A percentile compares a stretch with the other conserved stretches of the same genome.
Evolutionary conservation across 768 basidiomycete genomes (phyloP).

Genomic region (Amylocystis lapponica): DNA sequence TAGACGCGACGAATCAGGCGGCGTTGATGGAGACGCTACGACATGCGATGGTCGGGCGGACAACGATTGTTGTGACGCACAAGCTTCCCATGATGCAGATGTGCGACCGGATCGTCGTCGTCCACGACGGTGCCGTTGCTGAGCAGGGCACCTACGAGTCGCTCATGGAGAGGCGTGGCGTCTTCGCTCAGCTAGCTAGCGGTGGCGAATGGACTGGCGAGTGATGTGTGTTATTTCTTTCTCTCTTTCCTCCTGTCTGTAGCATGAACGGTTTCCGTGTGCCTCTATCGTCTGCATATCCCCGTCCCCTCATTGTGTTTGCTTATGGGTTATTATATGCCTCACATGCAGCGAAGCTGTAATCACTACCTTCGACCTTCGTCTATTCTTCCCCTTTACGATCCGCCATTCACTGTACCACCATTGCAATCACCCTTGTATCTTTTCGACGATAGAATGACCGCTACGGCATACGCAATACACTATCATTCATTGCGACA

Average conservation of each 20-base stretch:
- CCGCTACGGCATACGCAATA: no score
- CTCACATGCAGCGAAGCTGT: conserved; percentile 12
- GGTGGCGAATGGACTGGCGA: conserved; percentile 63
- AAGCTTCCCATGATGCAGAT: conserved; percentile 85
- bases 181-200: conserved; percentile 72
- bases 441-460: no score
- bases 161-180: conserved; percentile 59
- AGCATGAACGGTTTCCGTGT: conserved; percentile 2
- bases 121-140: conserved; percentile 69
- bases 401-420: background rate
- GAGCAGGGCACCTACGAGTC: conserved; percentile 77
- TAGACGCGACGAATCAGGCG: conserved; percentile 81
- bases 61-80: conserved; percentile 92
- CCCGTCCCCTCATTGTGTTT: background rate
- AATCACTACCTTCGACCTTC: conserved; percentile 14
- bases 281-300: no score
- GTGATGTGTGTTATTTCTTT: background rate
- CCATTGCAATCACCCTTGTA: background rate
- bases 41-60: conserved; percentile 58
- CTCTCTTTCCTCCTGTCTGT: background rate
- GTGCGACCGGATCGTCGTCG: conserved; percentile 85
- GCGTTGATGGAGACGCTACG: conserved; percentile 76
- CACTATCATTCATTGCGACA: no score
- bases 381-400: conserved; percentile 5
- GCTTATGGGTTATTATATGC: conserved; percentile 12